Evolutionary conservation across 1,139 yeast genomes (phyloP), one percentile per base, ranked within the genome.

Genomic region (Yamadazyma spencermartinsiae): DNA sequence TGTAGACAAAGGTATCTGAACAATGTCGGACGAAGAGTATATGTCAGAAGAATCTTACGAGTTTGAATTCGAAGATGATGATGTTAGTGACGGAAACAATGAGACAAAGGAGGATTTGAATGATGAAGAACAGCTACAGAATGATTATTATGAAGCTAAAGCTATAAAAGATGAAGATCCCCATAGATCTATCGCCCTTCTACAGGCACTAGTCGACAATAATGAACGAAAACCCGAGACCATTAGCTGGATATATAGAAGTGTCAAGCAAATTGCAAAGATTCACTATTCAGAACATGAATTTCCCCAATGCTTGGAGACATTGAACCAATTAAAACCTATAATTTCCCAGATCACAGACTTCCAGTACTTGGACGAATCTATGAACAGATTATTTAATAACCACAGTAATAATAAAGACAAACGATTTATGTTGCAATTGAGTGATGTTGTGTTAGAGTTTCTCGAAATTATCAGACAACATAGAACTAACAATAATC

Each of bases 181-280:
- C 0, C 53, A 52, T 1, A 62, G 54, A 9, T 85, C 87, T 0
- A 51, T 76, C n/a, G 57, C 50, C 3, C 67, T 65, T 41, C 74
- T 30, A 4, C 23, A 30, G 12, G 16, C n/a, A 4, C 18, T 30
- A 11, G 16, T 19, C 11, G 31, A 14, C 1, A 51, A 49, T 0
- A 41, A 42, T 6, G 55, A 50, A 13, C 50, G 39, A 2, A 34
- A 54, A 4, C 60, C 56, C 23, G 56, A 54, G 10, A 50, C 51
- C 13, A 41, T 50, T 4, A 66, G 63, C 29, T 79, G 77, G 68
- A 54, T 76, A 2, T 82, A 83, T 58, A 83, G 80, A 47, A 70
- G 88, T 0, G 60, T 68, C 37, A 86, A 86, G 51, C 95, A 86
- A 53, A 60, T 75, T 27, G 69, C 84, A 36, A 86, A 86, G 59